These are phyloP conservation scores for Acidomyces sp. DNA, from an alignment of 495 filamentous ascomycete genomes.

Conservation along the genomic window DNA sequence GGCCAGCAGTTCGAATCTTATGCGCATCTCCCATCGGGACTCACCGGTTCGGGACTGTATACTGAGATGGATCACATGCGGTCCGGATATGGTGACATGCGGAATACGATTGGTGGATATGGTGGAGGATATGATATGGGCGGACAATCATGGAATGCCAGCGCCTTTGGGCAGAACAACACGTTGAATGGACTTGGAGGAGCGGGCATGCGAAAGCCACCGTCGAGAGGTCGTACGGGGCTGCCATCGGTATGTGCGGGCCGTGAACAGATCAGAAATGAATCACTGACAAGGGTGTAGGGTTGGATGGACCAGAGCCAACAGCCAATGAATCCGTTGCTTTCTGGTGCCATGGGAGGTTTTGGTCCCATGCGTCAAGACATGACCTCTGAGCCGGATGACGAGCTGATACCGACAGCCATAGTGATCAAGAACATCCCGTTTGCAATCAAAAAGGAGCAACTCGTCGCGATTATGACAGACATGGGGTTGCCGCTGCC, in stretches of 20 bases:
- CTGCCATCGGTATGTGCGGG: constrained; percentile 42
- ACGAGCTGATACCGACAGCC: constrained; percentile 90
- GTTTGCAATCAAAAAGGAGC: constrained; percentile 95
- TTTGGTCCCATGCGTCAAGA: constrained; percentile 35
- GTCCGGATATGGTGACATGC: constrained; percentile 45
- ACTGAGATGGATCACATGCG: constrained; percentile 44
- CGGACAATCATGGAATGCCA: constrained; percentile 48
- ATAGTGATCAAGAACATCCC: constrained; percentile 99
- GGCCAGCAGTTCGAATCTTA: constrained; percentile 22
- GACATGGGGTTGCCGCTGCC: constrained; percentile 80
- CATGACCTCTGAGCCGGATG: constrained; percentile 46
- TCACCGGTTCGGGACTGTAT: too few relatives aligned
- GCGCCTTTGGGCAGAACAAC: constrained; percentile 33
- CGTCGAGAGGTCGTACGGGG: constrained; percentile 38
- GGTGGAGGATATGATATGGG: constrained; percentile 42
- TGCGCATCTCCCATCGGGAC: constrained; percentile 48
- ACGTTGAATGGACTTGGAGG: constrained; percentile 41
- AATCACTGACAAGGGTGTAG: constrained; percentile 19
- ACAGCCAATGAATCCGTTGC: constrained; percentile 25
- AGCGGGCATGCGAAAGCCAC: constrained; percentile 44
- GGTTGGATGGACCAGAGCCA: constrained; percentile 48
- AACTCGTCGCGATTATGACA: constrained; percentile 82
- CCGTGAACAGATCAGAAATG: background rate
- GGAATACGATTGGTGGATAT: constrained; percentile 44
- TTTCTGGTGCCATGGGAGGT: constrained; percentile 5